phyloP scores from a whole-genome alignment of 352 stramenopile species.

The Pythium aristosporum region DNA sequence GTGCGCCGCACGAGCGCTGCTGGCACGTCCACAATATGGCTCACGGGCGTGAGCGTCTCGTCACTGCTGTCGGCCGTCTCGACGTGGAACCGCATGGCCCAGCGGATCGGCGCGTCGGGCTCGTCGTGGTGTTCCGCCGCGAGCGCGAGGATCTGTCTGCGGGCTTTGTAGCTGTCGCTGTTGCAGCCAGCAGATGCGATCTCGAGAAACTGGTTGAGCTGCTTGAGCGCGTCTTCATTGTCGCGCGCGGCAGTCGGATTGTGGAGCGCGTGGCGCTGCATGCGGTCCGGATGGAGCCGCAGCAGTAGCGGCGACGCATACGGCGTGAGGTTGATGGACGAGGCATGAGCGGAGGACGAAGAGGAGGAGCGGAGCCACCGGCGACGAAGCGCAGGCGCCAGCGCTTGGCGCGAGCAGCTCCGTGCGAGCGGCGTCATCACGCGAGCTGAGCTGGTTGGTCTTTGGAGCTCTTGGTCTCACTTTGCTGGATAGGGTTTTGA shows the following conservation, averaged over 20 bases:
- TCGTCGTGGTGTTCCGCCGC: conserved; percentile 24
- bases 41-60: conserved; percentile 12
- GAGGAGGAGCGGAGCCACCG: conserved; percentile 8
- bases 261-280: conserved; percentile 41
- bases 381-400: background rate
- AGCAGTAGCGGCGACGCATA: conserved; percentile 69
- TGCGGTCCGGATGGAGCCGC: conserved; percentile 64
- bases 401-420: background rate
- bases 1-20: conserved; percentile 52
- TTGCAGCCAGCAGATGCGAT: conserved; percentile 65
- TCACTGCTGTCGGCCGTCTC: conserved; percentile 2
- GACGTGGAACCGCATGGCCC: conserved; percentile 62
- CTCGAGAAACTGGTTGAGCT: conserved; percentile 76
- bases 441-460: conserved; percentile 14
- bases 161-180: conserved; percentile 59
- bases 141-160: conserved; percentile 49
- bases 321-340: conserved; percentile 48
- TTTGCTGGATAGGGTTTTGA: background rate
- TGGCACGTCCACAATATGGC: conserved; percentile 57
- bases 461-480: background rate
- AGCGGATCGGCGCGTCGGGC: conserved; percentile 37
- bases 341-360: background rate
- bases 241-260: conserved; percentile 35
- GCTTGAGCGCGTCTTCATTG: conserved; percentile 77
- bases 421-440: conserved; percentile 11